A percentile compares a stretch with the other conserved stretches of the same genome.
Evolutionary conservation across 208 protist species (phyloP).

Genomic region (Trypanosoma platydactyli): DNA sequence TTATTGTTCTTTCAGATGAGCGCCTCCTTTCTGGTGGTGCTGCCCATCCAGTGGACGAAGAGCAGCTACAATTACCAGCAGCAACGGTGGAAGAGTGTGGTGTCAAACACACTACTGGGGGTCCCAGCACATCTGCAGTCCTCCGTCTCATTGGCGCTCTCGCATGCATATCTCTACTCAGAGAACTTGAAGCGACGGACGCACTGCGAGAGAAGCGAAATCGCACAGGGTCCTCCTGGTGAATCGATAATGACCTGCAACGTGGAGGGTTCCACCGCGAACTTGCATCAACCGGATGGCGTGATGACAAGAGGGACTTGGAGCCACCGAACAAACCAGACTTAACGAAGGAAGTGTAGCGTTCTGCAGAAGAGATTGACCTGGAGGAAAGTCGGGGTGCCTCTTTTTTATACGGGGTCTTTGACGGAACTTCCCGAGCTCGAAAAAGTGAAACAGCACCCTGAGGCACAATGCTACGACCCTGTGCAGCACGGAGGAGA

Average conservation of each 20-base stretch:
- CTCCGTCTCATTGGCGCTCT: neutral
- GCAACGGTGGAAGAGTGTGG: neutral
- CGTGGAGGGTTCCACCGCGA: slow-evolving; percentile 14
- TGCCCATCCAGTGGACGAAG: no score
- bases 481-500: slow-evolving; percentile 24
- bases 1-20: no score
- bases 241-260: neutral
- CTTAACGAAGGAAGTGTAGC: no score
- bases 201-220: neutral
- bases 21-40: no score
- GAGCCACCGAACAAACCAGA: neutral
- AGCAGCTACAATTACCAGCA: no score
- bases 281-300: neutral
- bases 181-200: neutral
- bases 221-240: neutral
- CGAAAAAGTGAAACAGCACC: neutral
- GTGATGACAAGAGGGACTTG: neutral
- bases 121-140: neutral
- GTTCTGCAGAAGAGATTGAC: no score
- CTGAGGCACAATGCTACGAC: slow-evolving; percentile 6
- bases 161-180: neutral
- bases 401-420: no score
- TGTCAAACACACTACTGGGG: neutral
- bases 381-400: no score
- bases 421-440: neutral